Evolutionary conservation across 2,329 filamentous ascomycete genomes (phyloP).

Genomic region (Trichoderma pleuroti): DNA sequence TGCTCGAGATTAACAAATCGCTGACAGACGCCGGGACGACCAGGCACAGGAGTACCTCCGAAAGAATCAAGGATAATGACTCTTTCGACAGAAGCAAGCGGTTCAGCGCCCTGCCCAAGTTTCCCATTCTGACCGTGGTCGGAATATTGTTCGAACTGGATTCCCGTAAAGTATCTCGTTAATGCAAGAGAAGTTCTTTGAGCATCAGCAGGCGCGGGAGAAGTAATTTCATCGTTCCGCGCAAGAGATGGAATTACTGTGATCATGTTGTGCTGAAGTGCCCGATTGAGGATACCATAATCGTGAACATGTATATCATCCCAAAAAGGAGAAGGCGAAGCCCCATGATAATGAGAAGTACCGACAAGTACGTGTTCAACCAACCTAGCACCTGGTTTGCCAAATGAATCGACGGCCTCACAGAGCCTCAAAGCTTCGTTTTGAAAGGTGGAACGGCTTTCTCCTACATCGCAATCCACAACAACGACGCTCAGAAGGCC

Average conservation of each 20-base stretch:
- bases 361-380: constrained; percentile 48
- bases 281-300: constrained; percentile 30
- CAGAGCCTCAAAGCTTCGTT: constrained; percentile 71
- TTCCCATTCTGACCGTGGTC: neutral
- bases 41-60: constrained; percentile 73
- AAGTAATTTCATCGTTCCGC: constrained; percentile 39
- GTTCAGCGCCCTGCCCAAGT: constrained; percentile 34
- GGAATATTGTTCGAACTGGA: constrained; percentile 43
- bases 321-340: constrained; percentile 24
- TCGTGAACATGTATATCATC: constrained; percentile 32
- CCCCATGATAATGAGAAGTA: neutral
- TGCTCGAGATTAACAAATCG: constrained; percentile 88
- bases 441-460: constrained; percentile 41
- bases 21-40: constrained; percentile 36
- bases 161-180: constrained; percentile 69
- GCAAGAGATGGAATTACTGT: constrained; percentile 43
- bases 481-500: constrained; percentile 81
- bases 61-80: constrained; percentile 85
- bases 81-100: constrained; percentile 68
- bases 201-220: constrained; percentile 40
- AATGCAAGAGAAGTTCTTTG: constrained; percentile 71
- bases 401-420: constrained; percentile 68
- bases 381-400: constrained; percentile 63
- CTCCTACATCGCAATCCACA: constrained; percentile 62
- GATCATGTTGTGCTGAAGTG: constrained; percentile 33